Base-by-base conservation (phyloP, 352 stramenopile genomes). In the Peronospora belbahrii region DNA sequence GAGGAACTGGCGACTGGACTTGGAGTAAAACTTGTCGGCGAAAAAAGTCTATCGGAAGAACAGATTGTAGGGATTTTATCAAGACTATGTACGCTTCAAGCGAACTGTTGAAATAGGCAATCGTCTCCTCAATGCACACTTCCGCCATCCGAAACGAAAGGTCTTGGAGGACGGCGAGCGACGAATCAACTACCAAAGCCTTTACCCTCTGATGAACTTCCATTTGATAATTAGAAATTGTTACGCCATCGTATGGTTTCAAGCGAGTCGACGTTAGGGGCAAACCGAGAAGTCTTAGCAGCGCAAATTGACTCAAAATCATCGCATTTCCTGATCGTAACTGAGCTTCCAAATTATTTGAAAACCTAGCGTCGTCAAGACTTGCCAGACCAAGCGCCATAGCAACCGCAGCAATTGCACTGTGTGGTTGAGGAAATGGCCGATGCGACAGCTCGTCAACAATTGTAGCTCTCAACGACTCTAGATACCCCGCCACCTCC, bases 241-340 rank as follows among this genome's bases (percentile, higher is more conserved):
- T 31, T 5, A 3, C 22, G 27, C 44, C 42, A 39, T 58, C 34
- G 19, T 33, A 56, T 25, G 59, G 46, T 9, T 37, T 52, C 13
- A 66, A 35, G 1, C 25, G 48, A 2, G 48, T 40, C 14, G 52
- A 65, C 9, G 65, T 17, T 3, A 75, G 40, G 8, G 59, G 42
- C n/a, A 74, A 48, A 14, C 44, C 62, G 6, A 53, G 30, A 18
- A 62, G 34, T 27, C 58, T 58, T 13, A 69, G 25, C n/a, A 71
- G 27, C 14, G 62, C 56, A 37, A 79, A 71, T 9, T 65, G 54
- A 32, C 57, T 56, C 14, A 74, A 18, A n/a, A 75, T 27, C 14
- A 41, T 49, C 17, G 37, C 36, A 40, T 57, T 52, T 27, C 42
- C 59, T 7, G 48, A 46, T 13, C 32, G 42, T 5, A 42, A 38